Percentiles rank a stretch among this genome's conserved stretches.
phyloP scores from a whole-genome alignment of 2,329 filamentous ascomycete genomes.

The Epichloe sylvatica region DNA sequence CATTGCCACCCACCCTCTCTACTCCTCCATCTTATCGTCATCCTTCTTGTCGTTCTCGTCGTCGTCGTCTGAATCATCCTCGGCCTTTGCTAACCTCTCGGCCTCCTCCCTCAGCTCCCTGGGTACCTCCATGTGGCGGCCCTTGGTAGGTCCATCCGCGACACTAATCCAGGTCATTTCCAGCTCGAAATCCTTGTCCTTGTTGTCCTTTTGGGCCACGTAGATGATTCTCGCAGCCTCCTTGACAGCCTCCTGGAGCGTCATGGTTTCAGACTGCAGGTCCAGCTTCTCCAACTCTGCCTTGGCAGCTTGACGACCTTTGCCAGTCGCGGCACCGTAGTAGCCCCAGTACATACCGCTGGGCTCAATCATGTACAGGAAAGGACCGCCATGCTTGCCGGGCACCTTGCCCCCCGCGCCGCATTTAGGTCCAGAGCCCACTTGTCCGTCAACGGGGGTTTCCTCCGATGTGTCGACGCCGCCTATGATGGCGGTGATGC shows the following conservation, averaged over 20 bases:
- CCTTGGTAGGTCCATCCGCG: slow-evolving; percentile 74
- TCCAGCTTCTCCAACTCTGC: slow-evolving; percentile 97
- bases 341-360: slow-evolving; percentile 98
- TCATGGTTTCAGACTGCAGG: slow-evolving; percentile 61
- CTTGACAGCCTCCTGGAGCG: slow-evolving; percentile 78
- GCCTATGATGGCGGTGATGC: slow-evolving; percentile 85
- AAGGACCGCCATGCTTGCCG: slow-evolving; percentile 72
- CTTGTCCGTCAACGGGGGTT: slow-evolving; percentile 78
- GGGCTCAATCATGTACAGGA: slow-evolving; percentile 97
- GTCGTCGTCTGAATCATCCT: slow-evolving; percentile 75
- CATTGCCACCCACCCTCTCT: slow-evolving; percentile 19
- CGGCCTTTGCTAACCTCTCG: slow-evolving; percentile 81
- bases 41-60: slow-evolving; percentile 53
- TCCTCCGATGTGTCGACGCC: slow-evolving; percentile 88
- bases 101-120: slow-evolving; percentile 84
- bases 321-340: slow-evolving; percentile 93
- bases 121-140: slow-evolving; percentile 83
- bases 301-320: slow-evolving; percentile 92
- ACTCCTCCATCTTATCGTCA: slow-evolving; percentile 84
- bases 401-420: slow-evolving; percentile 73
- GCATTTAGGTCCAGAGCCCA: slow-evolving; percentile 62
- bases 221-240: slow-evolving; percentile 96
- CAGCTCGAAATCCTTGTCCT: slow-evolving; percentile 98
- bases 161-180: slow-evolving; percentile 98
- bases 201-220: slow-evolving; percentile 94